Evolutionary conservation across 2,329 filamentous ascomycete genomes (phyloP).

Genomic region (Neonectria ditissima): DNA sequence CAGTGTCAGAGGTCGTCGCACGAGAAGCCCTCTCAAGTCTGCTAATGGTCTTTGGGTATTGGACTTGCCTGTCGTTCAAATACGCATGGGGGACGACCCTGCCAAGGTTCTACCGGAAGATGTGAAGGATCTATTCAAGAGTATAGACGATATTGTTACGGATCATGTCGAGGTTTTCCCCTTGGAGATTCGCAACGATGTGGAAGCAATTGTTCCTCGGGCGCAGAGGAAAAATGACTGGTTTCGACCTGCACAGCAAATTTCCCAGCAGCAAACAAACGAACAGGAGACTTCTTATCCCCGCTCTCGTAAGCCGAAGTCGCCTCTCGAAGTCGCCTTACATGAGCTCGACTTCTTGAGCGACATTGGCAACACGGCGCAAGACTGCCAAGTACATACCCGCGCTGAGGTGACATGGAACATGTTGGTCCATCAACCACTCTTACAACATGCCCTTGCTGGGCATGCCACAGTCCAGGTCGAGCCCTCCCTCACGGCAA

Average conservation of each 20-base stretch:
- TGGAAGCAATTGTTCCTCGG: slow-evolving; percentile 6
- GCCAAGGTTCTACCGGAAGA: not conserved
- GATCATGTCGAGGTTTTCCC: slow-evolving; percentile 8
- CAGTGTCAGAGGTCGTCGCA: not conserved
- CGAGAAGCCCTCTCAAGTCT: slow-evolving; percentile 8
- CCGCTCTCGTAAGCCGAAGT: slow-evolving; percentile 6
- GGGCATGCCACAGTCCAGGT: slow-evolving; percentile 1
- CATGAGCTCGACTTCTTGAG: slow-evolving; percentile 3
- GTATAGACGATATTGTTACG: not conserved
- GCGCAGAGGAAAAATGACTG: not conserved
- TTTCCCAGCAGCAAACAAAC: not conserved
- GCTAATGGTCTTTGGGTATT: slow-evolving; percentile 10
- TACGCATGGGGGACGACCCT: slow-evolving; percentile 3
- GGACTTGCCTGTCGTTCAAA: slow-evolving; percentile 7
- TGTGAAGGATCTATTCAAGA: not conserved
- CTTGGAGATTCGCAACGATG: slow-evolving; percentile 7
- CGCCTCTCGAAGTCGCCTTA: not conserved
- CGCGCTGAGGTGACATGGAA: slow-evolving; percentile 12
- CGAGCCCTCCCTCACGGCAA: slow-evolving; percentile 6
- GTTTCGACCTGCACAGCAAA: not conserved
- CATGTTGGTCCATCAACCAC: slow-evolving; percentile 11
- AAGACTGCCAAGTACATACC: slow-evolving; percentile 3
- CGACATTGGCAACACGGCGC: slow-evolving; percentile 3
- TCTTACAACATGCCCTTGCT: slow-evolving; percentile 3
- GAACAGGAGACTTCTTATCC: not conserved